Evolutionary conservation across 345 rosid genomes (phyloP), one percentile per base, ranked within the genome.

Genomic region (Turritis glabra): DNA sequence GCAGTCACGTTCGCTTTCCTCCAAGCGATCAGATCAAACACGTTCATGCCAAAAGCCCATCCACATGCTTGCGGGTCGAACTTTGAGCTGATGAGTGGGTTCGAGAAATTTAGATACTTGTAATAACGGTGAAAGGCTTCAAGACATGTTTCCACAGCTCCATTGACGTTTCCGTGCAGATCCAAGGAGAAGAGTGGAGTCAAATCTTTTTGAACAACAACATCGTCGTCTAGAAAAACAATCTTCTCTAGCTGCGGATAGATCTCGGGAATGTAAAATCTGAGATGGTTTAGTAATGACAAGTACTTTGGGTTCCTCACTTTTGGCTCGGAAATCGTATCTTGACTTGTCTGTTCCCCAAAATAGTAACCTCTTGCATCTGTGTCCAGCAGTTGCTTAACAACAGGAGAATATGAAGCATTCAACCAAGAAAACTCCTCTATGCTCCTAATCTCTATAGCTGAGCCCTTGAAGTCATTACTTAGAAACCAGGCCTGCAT

Each of bases 21-120:
- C 99, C 99, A 95, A 0, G 90, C 90, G 43, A 95, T 74, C 73
- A 95, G 77, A 74, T 95, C 97, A 48, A 95, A 92, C 52, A 89
- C 83, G 64, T 95, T 95, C 99, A 92, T 89, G 19, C 99, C 99
- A 52, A 92, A 95, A 3, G 99, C 99, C 99, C 99, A 95, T 32
- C 96, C 98, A 70, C 99, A 95, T 61, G 98, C 96, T 77, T 92
- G 99, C 0, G 97, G 99, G 70, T 95, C 99, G 33, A 95, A 86
- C 87, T 92, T 95, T 5, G 96, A 89, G 91, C 98, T 90, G 77
- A 95, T 89, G 53, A 86, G 74, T 6, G 96, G 89, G 79, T 89
- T 90, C 4, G 99, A 95, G 82, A 95, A 95, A 69, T 95, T 95
- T 35, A 92, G 89, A 82, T 92, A 92, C 91, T 90, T 95, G 83